Evolutionary conservation across 257 asterid genomes (phyloP).

Genomic region (Ballota nigra): DNA sequence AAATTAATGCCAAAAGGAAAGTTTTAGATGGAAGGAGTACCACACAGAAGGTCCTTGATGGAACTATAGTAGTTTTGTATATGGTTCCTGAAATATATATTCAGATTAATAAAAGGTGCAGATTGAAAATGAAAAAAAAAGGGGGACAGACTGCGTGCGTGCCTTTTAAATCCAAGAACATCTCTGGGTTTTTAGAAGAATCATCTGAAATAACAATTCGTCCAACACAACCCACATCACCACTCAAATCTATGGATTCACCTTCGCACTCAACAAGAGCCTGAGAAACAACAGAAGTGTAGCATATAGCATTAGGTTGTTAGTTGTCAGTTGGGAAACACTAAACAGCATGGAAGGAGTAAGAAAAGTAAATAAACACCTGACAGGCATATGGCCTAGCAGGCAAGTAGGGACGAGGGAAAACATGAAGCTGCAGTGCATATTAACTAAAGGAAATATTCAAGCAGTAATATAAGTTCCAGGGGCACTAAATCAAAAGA

Average conservation of each 20-base stretch:
- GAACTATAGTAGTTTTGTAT: constrained; percentile 73
- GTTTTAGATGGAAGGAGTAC: constrained; percentile 36
- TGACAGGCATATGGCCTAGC: not conserved
- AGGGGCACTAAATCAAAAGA: not conserved
- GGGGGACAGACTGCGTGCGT: constrained; percentile 16
- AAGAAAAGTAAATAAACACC: not conserved
- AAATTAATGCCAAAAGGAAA: not conserved
- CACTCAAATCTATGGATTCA: constrained; percentile 89
- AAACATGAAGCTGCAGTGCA: constrained; percentile 4
- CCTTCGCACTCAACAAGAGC: constrained; percentile 96
- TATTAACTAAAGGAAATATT: not conserved
- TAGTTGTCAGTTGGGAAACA: constrained; percentile 5
- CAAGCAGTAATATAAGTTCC: not conserved
- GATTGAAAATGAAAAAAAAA: not conserved
- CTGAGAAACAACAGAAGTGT: constrained; percentile 33
- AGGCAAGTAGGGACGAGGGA: not conserved
- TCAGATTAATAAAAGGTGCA: not conserved
- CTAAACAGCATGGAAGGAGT: constrained; percentile 9
- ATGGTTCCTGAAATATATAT: constrained; percentile 59
- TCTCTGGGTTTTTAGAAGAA: constrained; percentile 58
- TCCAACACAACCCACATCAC: constrained; percentile 91
- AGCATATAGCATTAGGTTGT: not conserved
- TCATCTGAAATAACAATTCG: constrained; percentile 65
- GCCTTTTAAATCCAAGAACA: constrained; percentile 93
- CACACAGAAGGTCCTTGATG: constrained; percentile 96